Evolutionary conservation across 2,329 filamentous ascomycete species (phyloP), one percentile per base, ranked within the genome.

Genomic region (Colletotrichum lindemuthianum): DNA sequence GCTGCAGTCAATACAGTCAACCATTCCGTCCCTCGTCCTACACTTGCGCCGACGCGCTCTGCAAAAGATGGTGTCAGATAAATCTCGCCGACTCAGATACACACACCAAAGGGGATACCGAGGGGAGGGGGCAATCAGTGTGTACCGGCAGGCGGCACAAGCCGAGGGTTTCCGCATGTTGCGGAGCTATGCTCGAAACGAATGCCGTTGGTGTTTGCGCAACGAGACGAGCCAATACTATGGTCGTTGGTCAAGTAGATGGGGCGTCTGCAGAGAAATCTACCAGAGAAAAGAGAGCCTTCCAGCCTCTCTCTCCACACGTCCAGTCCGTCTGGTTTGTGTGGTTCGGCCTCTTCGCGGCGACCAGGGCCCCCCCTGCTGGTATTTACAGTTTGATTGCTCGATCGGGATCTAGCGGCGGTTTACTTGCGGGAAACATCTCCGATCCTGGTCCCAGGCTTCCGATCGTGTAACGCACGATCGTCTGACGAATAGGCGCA

Each of bases 1-100:
- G 1, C 73, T 70, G 70, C 87, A 89, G 49, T 86, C 79, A 8
- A 80, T 73, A 69, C 86, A 89, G 15, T 77, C 72, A 2, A 85
- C 85, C 13, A 79, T 71, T 16, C 59, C 63, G 34, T 67, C 54
- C 24, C 53, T 58, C 33, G 51, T 59, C 36, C 66, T 59, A 44
- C 63, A 67, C 45, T 59, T 67, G 40, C 66, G 66, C 63, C 66
- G 63, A 24, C 66, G 66, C 39, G 65, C 52, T 47, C 65, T 67
- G 56, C 15, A 37, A 24, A n/a, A 24, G n/a, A 34, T 6, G 48
- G 41, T 60, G 56, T 67, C 60, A 67, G 65, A 44, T 55, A 50
- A 59, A 16, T 40, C n/a, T 43, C 3, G 16, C n/a, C 24, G 15
- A 45, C 44, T 39, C 39, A 34, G 2, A 37, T 33, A 24, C 45